Evolutionary conservation across 2,329 filamentous ascomycete species (phyloP).

Genomic region (Xylaria sp.): DNA sequence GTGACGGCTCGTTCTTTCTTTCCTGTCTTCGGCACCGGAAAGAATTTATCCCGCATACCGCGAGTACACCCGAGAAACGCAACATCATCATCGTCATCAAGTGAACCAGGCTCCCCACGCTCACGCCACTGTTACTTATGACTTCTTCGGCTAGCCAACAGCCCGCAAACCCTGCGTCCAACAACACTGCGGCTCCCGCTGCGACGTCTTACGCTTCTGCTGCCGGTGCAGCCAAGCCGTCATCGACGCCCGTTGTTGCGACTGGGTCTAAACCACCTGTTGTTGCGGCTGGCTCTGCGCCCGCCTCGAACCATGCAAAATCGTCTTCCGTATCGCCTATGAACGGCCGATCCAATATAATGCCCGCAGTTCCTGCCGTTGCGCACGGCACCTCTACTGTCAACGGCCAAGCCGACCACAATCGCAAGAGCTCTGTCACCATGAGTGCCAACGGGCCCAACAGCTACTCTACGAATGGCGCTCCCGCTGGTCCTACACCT

Average conservation of each 20-base stretch:
- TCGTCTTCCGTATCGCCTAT: slow-evolving; percentile 77
- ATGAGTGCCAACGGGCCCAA: slow-evolving; percentile 86
- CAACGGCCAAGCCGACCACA: slow-evolving; percentile 78
- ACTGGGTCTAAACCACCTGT: slow-evolving; percentile 65
- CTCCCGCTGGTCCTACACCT: slow-evolving; percentile 66
- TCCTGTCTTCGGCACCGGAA: slow-evolving; percentile 28
- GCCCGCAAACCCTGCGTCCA: slow-evolving; percentile 66
- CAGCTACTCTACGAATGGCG: slow-evolving; percentile 81
- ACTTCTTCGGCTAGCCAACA: slow-evolving; percentile 68
- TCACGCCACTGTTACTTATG: slow-evolving; percentile 60
- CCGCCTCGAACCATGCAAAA: slow-evolving; percentile 69
- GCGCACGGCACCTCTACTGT: slow-evolving; percentile 69
- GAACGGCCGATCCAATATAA: slow-evolving; percentile 83
- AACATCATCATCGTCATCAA: slow-evolving; percentile 3
- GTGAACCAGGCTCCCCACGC: slow-evolving; percentile 20
- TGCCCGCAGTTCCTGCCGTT: slow-evolving; percentile 73
- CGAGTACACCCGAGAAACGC: slow-evolving; percentile 34
- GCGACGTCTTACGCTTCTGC: slow-evolving; percentile 74
- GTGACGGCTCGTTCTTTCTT: slow-evolving; percentile 39
- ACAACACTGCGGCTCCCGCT: slow-evolving; percentile 64
- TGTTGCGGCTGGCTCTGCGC: slow-evolving; percentile 64
- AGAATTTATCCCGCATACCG: slow-evolving; percentile 36
- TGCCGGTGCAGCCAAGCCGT: slow-evolving; percentile 69
- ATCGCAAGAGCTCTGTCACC: slow-evolving; percentile 87
- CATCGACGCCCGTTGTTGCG: slow-evolving; percentile 69